phyloP scores from a whole-genome alignment of 129 eudicot species.

The Artemisia annua region DNA sequence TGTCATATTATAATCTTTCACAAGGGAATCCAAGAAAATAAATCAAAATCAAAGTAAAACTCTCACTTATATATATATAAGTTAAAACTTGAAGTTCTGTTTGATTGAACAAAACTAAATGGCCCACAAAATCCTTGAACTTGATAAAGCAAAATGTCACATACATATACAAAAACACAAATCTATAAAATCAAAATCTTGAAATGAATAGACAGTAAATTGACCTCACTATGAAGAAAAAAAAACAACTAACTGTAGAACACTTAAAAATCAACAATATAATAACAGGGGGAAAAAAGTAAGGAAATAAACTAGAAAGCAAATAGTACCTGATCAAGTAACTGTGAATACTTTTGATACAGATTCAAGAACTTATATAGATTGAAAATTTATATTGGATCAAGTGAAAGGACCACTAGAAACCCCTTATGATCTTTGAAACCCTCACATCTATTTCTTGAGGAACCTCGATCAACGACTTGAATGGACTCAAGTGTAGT shows the following conservation, averaged over 20 bases:
- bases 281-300: background rate
- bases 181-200: background rate
- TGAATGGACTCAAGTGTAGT: conserved; percentile 1
- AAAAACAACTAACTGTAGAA: background rate
- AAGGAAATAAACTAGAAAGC: conserved; percentile 15
- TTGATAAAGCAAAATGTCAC: too few relatives aligned
- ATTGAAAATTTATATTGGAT: conserved; percentile 9
- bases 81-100: too few relatives aligned
- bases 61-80: background rate
- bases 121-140: background rate
- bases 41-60: background rate
- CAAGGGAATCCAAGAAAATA: conserved; percentile 30
- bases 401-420: background rate
- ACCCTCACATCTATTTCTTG: conserved; percentile 18
- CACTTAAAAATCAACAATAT: conserved; percentile 6
- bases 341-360: background rate
- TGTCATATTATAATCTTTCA: conserved; percentile 4
- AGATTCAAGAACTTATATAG: conserved; percentile 15
- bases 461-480: conserved; percentile 34
- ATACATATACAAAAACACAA: background rate
- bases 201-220: conserved; percentile 5
- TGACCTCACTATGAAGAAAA: background rate
- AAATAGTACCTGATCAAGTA: conserved; percentile 19
- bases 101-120: background rate
- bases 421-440: background rate